phyloP scores from a whole-genome alignment of 306 rosid species.

The Phaseolus lunatus region DNA sequence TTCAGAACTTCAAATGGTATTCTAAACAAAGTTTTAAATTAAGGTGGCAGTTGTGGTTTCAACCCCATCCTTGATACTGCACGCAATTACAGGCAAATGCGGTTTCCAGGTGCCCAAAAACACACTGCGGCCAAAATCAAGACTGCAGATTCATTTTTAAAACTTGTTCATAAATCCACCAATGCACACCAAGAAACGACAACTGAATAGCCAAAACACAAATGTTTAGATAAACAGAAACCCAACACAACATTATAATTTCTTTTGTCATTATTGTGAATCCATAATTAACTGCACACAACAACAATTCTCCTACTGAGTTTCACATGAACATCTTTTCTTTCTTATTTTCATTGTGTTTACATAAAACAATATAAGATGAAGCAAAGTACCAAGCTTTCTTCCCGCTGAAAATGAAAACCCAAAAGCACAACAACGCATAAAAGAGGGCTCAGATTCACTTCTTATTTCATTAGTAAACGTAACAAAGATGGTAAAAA shows the following conservation, averaged over 20 bases:
- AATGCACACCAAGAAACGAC: background rate
- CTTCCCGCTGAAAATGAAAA: background rate
- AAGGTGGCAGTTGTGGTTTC: background rate
- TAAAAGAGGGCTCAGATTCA: background rate
- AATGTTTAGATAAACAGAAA: background rate
- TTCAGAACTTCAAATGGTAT: slow-evolving; percentile 19
- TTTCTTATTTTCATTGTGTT: background rate
- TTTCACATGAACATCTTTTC: background rate
- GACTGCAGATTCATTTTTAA: background rate
- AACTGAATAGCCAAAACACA: background rate
- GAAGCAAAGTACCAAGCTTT: background rate
- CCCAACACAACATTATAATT: background rate
- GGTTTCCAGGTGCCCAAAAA: too few species aligned
- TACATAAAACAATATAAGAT: background rate
- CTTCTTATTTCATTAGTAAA: background rate
- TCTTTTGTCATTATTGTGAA: background rate
- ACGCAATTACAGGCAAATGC: background rate
- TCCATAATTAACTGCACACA: background rate
- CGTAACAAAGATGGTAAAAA: background rate
- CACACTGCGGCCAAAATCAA: too few species aligned
- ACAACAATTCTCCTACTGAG: background rate
- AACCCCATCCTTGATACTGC: background rate
- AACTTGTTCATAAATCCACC: background rate
- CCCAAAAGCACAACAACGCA: background rate
- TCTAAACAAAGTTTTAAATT: background rate